Base-by-base conservation (phyloP, 352 stramenopile genomes). In the Pythium folliculosum region DNA sequence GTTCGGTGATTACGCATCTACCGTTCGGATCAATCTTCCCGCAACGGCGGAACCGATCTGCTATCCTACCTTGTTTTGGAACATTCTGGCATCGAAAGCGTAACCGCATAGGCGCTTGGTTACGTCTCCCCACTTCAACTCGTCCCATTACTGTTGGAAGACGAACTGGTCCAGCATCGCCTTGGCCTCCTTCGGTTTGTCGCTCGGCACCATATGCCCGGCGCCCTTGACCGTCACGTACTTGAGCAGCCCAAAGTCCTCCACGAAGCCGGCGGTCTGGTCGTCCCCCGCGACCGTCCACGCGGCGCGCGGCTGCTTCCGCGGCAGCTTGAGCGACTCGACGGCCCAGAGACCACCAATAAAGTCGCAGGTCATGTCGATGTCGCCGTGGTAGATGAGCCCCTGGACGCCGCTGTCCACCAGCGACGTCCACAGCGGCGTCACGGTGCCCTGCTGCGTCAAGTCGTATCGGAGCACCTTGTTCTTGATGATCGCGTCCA, bases 231-330 rank as follows among this genome's bases (percentile, higher is more conserved):
- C 51, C 16, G 51, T 58, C 30, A 58, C 51, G 27, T 45, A 58
- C 51, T 58, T 58, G 51, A 58, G 27, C 51, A 12, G 80, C 23
- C 92, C 64, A 67, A 94, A 97, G 44, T 72, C 77, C 35, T 94
- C 81, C 13, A 93, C 70, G 56, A 96, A 91, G 6, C 91, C 91
- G 19, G 75, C 91, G 21, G 90, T 90, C 75, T 97, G 91, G 35
- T 74, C 69, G 17, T 54, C 72, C 43, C 75, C 65, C 35, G 69
- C 71, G 0, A 60, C 62, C 0, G 76, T 73, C 83, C 83, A 91
- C 4, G 71, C 10, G 12, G 59, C 57, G 12, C 81, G 81, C 16
- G 68, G 63, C 45, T 63, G 67, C 44, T 80, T 17, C 25, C 78
- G 74, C 12, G 64, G 70, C 44, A 91, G 66, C 68, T 80, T 47